These are phyloP conservation scores for Eucommia ulmoides DNA, from an alignment of 257 asterid genomes.

Conservation along the genomic window DNA sequence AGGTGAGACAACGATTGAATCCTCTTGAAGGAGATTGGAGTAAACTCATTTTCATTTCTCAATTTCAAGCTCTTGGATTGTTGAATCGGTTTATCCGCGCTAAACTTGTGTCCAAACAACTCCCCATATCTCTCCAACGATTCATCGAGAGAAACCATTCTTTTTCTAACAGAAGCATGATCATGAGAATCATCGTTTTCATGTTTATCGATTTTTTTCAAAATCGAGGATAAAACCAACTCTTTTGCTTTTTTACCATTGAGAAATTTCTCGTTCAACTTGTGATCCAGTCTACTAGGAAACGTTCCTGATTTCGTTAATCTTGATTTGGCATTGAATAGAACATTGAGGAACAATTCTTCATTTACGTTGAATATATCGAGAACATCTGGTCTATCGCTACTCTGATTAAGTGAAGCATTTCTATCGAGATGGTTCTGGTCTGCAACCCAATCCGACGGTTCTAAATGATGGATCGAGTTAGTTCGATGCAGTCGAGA, in stretches of 20 bases:
- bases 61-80: slow-evolving; percentile 55
- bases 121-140: slow-evolving; percentile 43
- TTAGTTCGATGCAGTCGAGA: no score
- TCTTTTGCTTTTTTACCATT: slow-evolving; percentile 6
- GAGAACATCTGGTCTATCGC: slow-evolving; percentile 18
- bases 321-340: slow-evolving; percentile 18
- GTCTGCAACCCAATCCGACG: no score
- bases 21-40: slow-evolving; percentile 26
- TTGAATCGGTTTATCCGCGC: slow-evolving; percentile 20
- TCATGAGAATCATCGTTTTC: slow-evolving; percentile 3
- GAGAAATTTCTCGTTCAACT: slow-evolving; percentile 36
- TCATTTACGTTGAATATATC: slow-evolving; percentile 41
- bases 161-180: slow-evolving; percentile 4
- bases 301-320: slow-evolving; percentile 60
- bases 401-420: slow-evolving; percentile 8
- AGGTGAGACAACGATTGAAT: slow-evolving; percentile 37
- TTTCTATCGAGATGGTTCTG: no score
- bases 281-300: slow-evolving; percentile 53
- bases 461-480: no score
- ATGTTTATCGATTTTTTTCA: not conserved
- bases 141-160: slow-evolving; percentile 53
- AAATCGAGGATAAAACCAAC: not conserved
- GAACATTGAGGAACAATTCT: slow-evolving; percentile 28
- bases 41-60: slow-evolving; percentile 31
- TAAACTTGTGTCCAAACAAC: slow-evolving; percentile 28